These are phyloP conservation scores for Yamadazyma sp. DNA, from an alignment of 1,139 yeast species.

Conservation along the genomic window DNA sequence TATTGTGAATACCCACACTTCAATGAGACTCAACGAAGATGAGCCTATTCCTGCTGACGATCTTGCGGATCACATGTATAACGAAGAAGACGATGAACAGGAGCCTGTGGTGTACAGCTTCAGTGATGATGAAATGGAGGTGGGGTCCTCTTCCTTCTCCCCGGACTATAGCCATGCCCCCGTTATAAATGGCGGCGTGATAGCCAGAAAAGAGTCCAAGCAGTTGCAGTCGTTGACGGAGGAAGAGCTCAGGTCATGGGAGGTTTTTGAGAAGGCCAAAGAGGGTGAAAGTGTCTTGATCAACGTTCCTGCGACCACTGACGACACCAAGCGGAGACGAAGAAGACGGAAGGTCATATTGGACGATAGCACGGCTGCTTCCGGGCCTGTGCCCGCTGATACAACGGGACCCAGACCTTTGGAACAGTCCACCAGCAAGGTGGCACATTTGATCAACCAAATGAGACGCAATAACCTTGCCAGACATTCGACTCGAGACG, in stretches of 20 bases:
- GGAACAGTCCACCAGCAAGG: conserved; percentile 6
- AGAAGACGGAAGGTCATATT: conserved; percentile 21
- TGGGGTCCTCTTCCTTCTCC: background rate
- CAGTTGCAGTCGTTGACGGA: conserved; percentile 28
- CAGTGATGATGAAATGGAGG: conserved; percentile 6
- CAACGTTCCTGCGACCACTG: conserved; percentile 3
- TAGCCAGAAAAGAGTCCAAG: conserved; percentile 36
- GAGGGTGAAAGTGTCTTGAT: conserved; percentile 10
- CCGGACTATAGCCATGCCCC: conserved; percentile 3
- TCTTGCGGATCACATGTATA: too few relatives aligned
- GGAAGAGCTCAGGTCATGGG: conserved; percentile 45
- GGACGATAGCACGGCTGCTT: background rate
- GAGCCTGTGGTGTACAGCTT: conserved; percentile 4
- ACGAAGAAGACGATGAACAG: conserved; percentile 12
- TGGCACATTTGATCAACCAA: conserved; percentile 1
- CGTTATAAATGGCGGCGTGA: conserved; percentile 42
- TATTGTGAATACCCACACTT: too few relatives aligned
- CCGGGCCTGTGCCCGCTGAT: too few relatives aligned
- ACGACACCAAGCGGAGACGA: conserved; percentile 21
- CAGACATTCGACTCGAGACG: background rate
- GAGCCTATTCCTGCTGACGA: too few relatives aligned
- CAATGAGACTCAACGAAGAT: background rate
- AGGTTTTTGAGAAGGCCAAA: conserved; percentile 34
- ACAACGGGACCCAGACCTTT: too few relatives aligned
- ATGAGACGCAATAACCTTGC: conserved; percentile 2